phyloP scores from a whole-genome alignment of 768 basidiomycete genomes.

The Trametes gibbosa region DNA sequence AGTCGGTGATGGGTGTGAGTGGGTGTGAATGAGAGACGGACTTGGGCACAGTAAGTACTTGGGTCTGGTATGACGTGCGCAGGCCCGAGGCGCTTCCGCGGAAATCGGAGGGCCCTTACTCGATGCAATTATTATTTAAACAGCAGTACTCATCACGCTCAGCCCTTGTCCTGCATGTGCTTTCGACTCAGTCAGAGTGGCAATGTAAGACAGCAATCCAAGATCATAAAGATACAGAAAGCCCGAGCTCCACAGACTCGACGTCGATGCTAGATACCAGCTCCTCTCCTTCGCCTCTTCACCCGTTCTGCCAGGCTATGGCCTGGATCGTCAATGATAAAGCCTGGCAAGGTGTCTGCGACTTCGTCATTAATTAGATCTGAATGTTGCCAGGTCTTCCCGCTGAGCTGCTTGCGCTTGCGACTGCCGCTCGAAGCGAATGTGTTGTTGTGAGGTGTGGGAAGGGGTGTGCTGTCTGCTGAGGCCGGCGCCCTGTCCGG shows the following conservation, averaged over 20 bases:
- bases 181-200: no score
- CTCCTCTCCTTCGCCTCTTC: constrained; percentile 23
- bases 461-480: neutral
- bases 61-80: neutral
- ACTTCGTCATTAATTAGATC: neutral
- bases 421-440: neutral
- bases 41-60: no score
- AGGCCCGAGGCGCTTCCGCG: constrained; percentile 3
- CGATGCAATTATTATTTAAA: no score
- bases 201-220: no score
- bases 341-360: neutral
- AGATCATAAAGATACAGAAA: no score
- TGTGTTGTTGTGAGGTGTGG: neutral
- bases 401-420: neutral
- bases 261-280: neutral
- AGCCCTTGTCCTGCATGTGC: no score
- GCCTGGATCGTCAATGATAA: neutral
- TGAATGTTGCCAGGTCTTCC: neutral
- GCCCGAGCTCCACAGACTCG: neutral
- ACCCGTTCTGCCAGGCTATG: constrained; percentile 26
- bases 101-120: neutral
- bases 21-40: neutral
- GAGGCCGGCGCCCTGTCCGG: neutral
- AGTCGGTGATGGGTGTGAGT: neutral
- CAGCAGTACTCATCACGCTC: no score